Conservation (phyloP, 352 stramenopile species). For the Thalassiosira delicatula region DNA sequence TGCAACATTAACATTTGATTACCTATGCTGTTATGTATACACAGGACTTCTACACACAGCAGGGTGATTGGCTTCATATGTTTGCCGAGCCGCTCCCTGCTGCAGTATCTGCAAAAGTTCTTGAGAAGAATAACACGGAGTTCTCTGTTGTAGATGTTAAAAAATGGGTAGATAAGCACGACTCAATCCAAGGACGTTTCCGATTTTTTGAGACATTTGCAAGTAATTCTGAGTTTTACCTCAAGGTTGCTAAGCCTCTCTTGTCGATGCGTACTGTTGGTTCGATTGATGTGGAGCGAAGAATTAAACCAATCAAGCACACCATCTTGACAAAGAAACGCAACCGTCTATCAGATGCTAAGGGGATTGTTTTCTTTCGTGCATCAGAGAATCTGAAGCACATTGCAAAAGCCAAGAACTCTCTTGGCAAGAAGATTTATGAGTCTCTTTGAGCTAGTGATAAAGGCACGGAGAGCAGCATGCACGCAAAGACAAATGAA, state of each 20-base stretch:
- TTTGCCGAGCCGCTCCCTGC: not conserved
- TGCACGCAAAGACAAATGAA: too few relatives aligned
- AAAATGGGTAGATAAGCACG: not conserved
- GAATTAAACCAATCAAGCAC: not conserved
- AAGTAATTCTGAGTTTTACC: not conserved
- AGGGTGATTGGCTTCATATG: not conserved
- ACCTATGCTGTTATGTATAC: not conserved
- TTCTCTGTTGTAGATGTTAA: not conserved
- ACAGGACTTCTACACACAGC: not conserved
- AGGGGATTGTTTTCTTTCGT: not conserved
- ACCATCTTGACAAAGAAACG: not conserved
- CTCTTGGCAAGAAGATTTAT: too few relatives aligned
- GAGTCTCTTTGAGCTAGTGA: too few relatives aligned
- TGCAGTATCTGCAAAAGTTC: not conserved
- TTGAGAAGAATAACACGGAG: not conserved
- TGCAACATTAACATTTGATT: not conserved
- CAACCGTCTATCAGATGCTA: not conserved
- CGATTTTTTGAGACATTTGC: conserved; percentile 4
- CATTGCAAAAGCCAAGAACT: not conserved
- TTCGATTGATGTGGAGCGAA: conserved; percentile 9
- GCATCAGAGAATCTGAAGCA: not conserved
- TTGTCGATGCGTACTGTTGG: conserved; percentile 1
- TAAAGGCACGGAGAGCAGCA: too few relatives aligned
- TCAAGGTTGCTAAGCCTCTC: conserved; percentile 11
- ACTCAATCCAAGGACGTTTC: not conserved